Conservation (phyloP, 2,329 filamentous ascomycete species). For the Alternaria rosae region DNA sequence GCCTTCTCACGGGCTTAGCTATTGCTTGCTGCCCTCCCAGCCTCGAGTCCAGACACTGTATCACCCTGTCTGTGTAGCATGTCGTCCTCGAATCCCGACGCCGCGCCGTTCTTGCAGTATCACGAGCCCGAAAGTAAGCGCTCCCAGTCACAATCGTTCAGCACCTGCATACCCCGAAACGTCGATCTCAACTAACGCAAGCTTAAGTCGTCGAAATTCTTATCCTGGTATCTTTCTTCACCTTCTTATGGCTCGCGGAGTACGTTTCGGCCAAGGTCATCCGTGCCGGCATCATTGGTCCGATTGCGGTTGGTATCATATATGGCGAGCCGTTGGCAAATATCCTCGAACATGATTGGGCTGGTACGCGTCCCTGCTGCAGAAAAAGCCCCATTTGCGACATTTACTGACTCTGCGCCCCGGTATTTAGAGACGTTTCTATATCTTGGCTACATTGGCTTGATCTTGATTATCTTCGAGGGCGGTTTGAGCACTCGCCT, state of each 20-base stretch:
- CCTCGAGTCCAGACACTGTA: neutral
- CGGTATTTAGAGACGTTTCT: conserved; percentile 44
- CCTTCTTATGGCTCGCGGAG: conserved; percentile 18
- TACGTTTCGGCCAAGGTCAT: conserved; percentile 18
- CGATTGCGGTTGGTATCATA: conserved; percentile 15
- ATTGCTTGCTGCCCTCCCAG: neutral
- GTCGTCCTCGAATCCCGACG: neutral
- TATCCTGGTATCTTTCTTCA: conserved; percentile 21
- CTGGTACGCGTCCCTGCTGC: neutral
- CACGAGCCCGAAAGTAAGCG: conserved; percentile 14
- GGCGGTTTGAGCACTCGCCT: conserved; percentile 58
- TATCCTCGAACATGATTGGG: conserved; percentile 19
- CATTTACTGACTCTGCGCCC: conserved; percentile 1
- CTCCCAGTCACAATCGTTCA: neutral
- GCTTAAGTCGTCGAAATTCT: conserved; percentile 14
- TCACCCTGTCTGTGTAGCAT: neutral
- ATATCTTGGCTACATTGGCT: conserved; percentile 57
- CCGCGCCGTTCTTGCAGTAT: conserved; percentile 15
- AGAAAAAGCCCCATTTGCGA: neutral
- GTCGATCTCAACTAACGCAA: neutral
- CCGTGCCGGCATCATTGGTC: conserved; percentile 18
- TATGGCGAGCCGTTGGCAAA: conserved; percentile 20
- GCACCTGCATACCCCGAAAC: neutral
- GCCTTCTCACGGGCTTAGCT: neutral
- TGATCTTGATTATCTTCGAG: conserved; percentile 61